Evolutionary conservation across 345 rosid species (phyloP), one percentile per base, ranked within the genome.

Genomic region (Populus pruinosa): DNA sequence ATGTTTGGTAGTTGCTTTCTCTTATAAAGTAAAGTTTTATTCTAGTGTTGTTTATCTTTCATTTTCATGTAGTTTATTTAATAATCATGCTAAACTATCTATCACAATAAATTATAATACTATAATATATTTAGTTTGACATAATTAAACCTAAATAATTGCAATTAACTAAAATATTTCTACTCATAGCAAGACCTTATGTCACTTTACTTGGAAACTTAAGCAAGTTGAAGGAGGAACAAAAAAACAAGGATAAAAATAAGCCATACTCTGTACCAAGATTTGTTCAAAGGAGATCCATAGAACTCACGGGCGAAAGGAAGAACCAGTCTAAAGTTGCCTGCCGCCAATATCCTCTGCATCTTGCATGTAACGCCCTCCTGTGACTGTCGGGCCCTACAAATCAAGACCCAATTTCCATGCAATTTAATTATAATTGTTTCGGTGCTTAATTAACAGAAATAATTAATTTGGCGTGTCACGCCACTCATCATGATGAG

Each of bases 201-300:
- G 29, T 12, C 35, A 27, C 49, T 43, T 79, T 43, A 75, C 73
- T 33, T 80, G 67, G 75, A 67, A 78, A 71, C 27, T 63, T 21
- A 1, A 39, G 5, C 29, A 36, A 7, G 21, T 6, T 21, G 23
- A 20, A 0, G 20, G n/a, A 6, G 6, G 0, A 21, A 59, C 9
- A 13, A 9, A 35, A 43, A 17, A 53, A 61, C 59, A 11, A 33
- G 35, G 35, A 0, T 33, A 4, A 33, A 33, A 33, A 33, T 33
- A 4, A 33, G 35, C 35, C 35, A 33, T 33, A 33, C 35, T 3
- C 35, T 33, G 35, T 1, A 47, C 31, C 6, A 1, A n/a, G 63
- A 59, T 10, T 9, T 59, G 59, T 18, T 20, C n/a, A 18, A 6
- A 53, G n/a, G 5, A 23, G 63, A 56, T 56, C 25, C 25, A 20